phyloP scores from a whole-genome alignment of 2,329 filamentous ascomycete species.

The Fusarium aywerte region DNA sequence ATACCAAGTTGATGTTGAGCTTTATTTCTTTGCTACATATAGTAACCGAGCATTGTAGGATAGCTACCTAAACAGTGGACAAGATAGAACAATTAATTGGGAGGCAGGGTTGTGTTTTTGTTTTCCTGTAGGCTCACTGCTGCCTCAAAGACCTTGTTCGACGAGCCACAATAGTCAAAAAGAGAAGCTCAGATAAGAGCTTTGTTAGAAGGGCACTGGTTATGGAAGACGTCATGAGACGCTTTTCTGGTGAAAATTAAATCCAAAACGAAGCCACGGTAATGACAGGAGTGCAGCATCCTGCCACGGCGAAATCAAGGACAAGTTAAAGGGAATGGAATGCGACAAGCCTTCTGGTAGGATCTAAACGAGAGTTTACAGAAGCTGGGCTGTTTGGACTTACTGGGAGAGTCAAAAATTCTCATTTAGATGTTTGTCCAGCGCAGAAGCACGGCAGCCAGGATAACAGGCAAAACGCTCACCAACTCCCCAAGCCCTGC shows the following conservation, averaged over 20 bases:
- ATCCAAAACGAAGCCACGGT: neutral
- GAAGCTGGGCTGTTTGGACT: neutral
- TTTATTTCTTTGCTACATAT: neutral
- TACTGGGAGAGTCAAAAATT: neutral
- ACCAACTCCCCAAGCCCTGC: slow-evolving; percentile 78
- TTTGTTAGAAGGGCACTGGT: slow-evolving; percentile 2
- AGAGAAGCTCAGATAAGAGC: neutral
- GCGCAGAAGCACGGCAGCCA: slow-evolving; percentile 42
- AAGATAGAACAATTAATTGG: neutral
- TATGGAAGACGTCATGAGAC: neutral
- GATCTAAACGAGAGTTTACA: slow-evolving; percentile 9
- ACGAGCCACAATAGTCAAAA: neutral
- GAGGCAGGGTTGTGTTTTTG: neutral
- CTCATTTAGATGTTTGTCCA: slow-evolving; percentile 41
- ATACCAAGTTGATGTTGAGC: neutral
- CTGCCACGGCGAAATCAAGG: slow-evolving; percentile 4
- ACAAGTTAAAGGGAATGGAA: neutral
- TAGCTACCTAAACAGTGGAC: neutral
- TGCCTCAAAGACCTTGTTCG: neutral
- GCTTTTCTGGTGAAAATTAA: neutral
- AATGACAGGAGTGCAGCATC: slow-evolving; percentile 26
- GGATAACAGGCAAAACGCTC: slow-evolving; percentile 76
- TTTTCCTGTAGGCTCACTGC: neutral
- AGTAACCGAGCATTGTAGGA: neutral
- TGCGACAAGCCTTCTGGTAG: neutral